Percentiles rank a stretch among this genome's conserved stretches.
phyloP scores from a whole-genome alignment of 495 filamentous ascomycete genomes.

The Pseudoneurospora amorphoporcata region DNA sequence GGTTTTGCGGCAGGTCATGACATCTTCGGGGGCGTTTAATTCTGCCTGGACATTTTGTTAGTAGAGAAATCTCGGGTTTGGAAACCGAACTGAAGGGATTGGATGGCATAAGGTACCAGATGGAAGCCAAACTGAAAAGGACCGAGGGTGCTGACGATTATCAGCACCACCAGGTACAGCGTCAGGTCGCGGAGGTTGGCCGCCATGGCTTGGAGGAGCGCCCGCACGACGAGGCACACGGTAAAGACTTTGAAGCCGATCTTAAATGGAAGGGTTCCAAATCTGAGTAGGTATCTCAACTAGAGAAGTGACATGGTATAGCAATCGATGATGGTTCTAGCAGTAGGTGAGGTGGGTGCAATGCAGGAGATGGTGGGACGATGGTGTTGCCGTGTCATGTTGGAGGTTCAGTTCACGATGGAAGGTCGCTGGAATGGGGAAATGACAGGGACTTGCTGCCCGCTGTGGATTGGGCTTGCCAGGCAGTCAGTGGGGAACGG shows the following conservation, averaged over 20 bases:
- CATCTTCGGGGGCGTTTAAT: conserved; percentile 85
- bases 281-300: background rate
- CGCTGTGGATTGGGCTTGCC: background rate
- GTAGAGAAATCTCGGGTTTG: background rate
- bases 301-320: background rate
- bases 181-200: conserved; percentile 38
- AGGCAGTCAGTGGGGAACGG: background rate
- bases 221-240: background rate
- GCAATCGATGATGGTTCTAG: background rate
- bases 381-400: no score
- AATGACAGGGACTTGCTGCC: background rate
- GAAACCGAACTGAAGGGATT: no score
- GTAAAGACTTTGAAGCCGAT: background rate
- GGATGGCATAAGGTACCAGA: conserved; percentile 45
- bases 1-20: conserved; percentile 69
- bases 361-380: background rate
- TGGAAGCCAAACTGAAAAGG: conserved; percentile 93
- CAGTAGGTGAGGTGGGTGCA: background rate
- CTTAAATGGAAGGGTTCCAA: background rate
- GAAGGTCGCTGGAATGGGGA: background rate
- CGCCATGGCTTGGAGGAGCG: conserved; percentile 18
- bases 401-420: no score
- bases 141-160: conserved; percentile 59
- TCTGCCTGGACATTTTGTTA: conserved; percentile 55
- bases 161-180: conserved; percentile 53